Evolutionary conservation across 164 flowering plant species (phyloP), one percentile per base, ranked within the genome.

Genomic region (Tetrastigma voinierianum): DNA sequence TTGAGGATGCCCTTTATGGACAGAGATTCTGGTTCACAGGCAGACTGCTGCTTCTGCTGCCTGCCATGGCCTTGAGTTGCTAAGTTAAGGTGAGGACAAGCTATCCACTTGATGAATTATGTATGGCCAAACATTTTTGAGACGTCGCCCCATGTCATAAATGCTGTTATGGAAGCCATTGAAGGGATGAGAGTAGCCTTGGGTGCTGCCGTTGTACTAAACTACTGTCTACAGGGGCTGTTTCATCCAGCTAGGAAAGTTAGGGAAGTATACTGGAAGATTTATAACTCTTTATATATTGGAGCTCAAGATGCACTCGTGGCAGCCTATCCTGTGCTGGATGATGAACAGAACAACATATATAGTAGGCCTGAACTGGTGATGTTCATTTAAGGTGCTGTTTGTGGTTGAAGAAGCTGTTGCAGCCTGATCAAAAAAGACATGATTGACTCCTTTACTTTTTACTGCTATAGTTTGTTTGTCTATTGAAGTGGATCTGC

Each of bases 1-100:
- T 95, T 10, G 99, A 95, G 70, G 98, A 95, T 79, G 99, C 99
- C 8, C 81, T 95, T 95, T 20, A 95, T 95, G 99, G 99, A 95
- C 59, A 75, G 98, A 65, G 99, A 95, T 68, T 68, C 69, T 95
- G 78, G 99, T 95, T 53, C 99, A 95, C 72, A 78, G 99, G 80
- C 99, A 95, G 76, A 95, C 98, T 2, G 97, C 98, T 16, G 98
- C 99, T 23, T 95, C 99, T 46, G 96, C 98, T 24, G 99, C 92
- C 0, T 92, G 90, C 76, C 99, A 95, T 95, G 98, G 98, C 99
- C 10, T 69, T 92, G 71, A 98, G 97, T 95, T 17, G 96, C 99
- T 52, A 96, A 98, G 21, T 72, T 96, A 72, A 97, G 98, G 98
- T 52, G 98, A 96, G 82, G 97, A 91, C 76, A n/a, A n/a, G 99